phyloP scores from a whole-genome alignment of 176 grass and related monocot species.

The Echinochloa phyllopogon region DNA sequence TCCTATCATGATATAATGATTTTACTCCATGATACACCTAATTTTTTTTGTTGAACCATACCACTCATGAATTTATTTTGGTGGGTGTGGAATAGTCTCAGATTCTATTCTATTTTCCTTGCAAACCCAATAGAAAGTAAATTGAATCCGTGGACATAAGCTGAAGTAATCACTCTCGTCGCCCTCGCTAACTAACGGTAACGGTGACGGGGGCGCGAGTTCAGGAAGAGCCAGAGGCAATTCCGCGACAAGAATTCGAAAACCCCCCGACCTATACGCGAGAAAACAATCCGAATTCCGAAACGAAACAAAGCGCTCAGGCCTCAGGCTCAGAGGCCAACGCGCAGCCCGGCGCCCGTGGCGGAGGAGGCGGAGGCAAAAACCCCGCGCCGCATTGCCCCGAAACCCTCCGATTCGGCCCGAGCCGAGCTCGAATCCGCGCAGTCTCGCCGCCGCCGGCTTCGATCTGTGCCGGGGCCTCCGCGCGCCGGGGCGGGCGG shows the following conservation, averaged over 20 bases:
- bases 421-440: conserved; percentile 24
- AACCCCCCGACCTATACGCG: conserved; percentile 25
- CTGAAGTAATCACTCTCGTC: not conserved
- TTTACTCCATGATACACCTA: not conserved
- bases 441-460: not conserved
- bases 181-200: conserved; percentile 20
- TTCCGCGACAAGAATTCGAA: conserved; percentile 29
- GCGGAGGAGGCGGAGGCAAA: conserved; percentile 27
- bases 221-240: conserved; percentile 9
- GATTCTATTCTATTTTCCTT: no score
- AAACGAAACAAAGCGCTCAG: conserved; percentile 35
- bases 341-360: conserved; percentile 6
- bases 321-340: not conserved
- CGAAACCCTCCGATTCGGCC: conserved; percentile 3
- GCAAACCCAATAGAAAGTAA: not conserved
- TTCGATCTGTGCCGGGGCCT: conserved; percentile 40
- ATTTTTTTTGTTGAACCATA: not conserved
- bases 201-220: conserved; percentile 24
- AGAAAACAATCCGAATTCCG: conserved; percentile 15
- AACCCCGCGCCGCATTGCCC: conserved; percentile 40
- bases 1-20: not conserved
- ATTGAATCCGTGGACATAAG: not conserved
- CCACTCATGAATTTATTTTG: not conserved
- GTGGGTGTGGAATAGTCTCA: not conserved
- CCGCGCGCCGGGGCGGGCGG: not conserved